Base-by-base conservation (phyloP, 768 basidiomycete species). In the Pulveroboletus sp. region DNA sequence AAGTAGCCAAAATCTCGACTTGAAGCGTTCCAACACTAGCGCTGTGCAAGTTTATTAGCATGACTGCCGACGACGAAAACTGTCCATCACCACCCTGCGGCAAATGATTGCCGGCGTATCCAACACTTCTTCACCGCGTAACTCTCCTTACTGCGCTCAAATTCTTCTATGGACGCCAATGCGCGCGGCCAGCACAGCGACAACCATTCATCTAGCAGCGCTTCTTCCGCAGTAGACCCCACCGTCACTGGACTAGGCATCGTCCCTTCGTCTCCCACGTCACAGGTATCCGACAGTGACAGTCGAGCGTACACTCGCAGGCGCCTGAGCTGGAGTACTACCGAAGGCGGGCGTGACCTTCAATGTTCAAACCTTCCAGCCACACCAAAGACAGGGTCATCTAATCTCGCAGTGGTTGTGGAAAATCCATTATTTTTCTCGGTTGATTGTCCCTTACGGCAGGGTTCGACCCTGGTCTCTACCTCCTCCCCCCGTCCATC, bases 201-300 rank as follows among this genome's bases (percentile, higher is more conserved):
- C 18, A 50, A 50, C 17, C 56, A 57, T 43, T 44, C 57, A n/a
- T 47, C 53, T n/a, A 54, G 46, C 32, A 73, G 69, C 50, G 76
- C 81, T 14, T 74, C 82, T 42, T 84, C 81, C 21, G 81, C 78
- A 36, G 60, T 83, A 51, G 77, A 84, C 65, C 61, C 84, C 32
- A 67, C 76, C 39, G 66, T 72, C n/a, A 70, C 76, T 4, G 76
- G 76, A 27, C 64, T 80, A 50, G 67, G 64, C 51, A 59, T 50
- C 47, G 70, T 68, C 18, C 80, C 82, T 14, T 63, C 75, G 33
- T 81, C 83, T 10, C 81, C 83, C n/a, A 72, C 80, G 7, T 50
- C 68, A 35, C 49, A 45, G 5, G 60, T 66, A 14, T 58, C 65
- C 2, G 73, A 76, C 50, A 71, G 71, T 3, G 35, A 39, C 42